Evolutionary conservation across 108 stramenopile species (phyloP).

Genomic region (Skeletonema menzelii): DNA sequence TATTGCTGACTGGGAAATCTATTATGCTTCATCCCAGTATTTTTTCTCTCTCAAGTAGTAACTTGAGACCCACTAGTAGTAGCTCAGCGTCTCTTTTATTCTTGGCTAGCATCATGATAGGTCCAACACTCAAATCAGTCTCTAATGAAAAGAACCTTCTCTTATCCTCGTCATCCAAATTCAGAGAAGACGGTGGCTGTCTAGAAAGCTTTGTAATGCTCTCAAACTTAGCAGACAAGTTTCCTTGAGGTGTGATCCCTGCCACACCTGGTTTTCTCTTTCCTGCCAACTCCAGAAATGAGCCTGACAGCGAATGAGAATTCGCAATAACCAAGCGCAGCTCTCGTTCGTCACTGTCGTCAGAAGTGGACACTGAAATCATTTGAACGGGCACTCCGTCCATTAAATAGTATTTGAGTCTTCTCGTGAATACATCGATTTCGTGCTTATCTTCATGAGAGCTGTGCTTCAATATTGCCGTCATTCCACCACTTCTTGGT

Average conservation of each 20-base stretch:
- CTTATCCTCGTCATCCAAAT: slow-evolving; percentile 40
- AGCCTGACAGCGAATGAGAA: slow-evolving; percentile 4
- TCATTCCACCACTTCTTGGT: slow-evolving; percentile 28
- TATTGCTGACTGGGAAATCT: neutral
- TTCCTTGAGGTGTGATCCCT: slow-evolving; percentile 34
- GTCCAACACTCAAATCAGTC: slow-evolving; percentile 35
- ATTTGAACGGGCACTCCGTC: slow-evolving; percentile 45
- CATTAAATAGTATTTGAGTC: slow-evolving; percentile 43
- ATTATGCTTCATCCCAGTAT: neutral
- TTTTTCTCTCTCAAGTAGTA: slow-evolving; percentile 40
- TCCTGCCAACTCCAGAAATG: slow-evolving; percentile 22
- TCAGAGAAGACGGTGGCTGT: slow-evolving; percentile 14
- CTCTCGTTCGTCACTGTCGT: slow-evolving; percentile 24
- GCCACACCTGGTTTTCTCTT: slow-evolving; percentile 35
- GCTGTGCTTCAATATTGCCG: slow-evolving; percentile 18
- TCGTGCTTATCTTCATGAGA: slow-evolving; percentile 38
- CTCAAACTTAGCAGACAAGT: slow-evolving; percentile 28
- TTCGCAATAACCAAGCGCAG: slow-evolving; percentile 28
- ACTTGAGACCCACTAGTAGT: slow-evolving; percentile 38
- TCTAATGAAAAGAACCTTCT: slow-evolving; percentile 41
- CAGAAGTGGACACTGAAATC: slow-evolving; percentile 2
- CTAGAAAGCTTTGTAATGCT: slow-evolving; percentile 37
- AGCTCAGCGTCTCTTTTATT: slow-evolving; percentile 43
- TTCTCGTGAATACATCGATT: slow-evolving; percentile 37
- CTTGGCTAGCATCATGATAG: slow-evolving; percentile 46